Percentiles rank a stretch among this genome's conserved stretches.
These are phyloP conservation scores for Cucumis melo DNA, from an alignment of 306 rosid species.

Conservation along the genomic window DNA sequence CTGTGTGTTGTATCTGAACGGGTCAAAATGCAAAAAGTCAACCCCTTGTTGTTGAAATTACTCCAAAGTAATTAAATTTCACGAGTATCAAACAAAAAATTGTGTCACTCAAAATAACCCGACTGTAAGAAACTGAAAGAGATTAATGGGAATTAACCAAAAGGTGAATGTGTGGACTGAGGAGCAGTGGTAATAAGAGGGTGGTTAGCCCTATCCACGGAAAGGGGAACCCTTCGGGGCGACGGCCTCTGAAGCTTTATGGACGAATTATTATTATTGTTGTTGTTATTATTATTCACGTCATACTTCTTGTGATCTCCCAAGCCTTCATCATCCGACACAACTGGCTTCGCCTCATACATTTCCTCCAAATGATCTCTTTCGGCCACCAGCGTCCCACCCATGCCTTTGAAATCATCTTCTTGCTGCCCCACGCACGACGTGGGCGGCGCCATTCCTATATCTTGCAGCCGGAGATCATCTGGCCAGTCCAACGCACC, in stretches of 20 bases:
- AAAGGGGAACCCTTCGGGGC: neutral
- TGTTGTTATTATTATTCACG: neutral
- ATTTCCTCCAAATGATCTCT: slow-evolving; percentile 5
- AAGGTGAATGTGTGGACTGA: neutral
- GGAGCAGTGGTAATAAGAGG: neutral
- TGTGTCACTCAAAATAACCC: neutral
- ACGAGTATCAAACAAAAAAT: too few species aligned
- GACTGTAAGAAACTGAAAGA: neutral
- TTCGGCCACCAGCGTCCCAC: neutral
- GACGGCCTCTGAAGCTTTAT: slow-evolving; percentile 4
- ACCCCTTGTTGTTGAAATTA: neutral
- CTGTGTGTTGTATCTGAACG: neutral
- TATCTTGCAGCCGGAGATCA: slow-evolving; percentile 59
- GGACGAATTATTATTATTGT: neutral
- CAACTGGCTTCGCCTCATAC: neutral
- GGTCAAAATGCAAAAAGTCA: neutral
- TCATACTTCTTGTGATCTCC: neutral
- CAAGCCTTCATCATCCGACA: neutral
- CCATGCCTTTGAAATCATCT: neutral
- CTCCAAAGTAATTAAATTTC: neutral
- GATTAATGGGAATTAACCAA: neutral
- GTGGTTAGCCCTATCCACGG: neutral
- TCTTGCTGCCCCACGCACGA: neutral
- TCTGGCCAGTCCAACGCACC: slow-evolving; percentile 83
- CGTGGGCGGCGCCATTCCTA: slow-evolving; percentile 21